These are phyloP conservation scores for Gossypium ekmanianum DNA, from an alignment of 345 rosid genomes.

Conservation along the genomic window DNA sequence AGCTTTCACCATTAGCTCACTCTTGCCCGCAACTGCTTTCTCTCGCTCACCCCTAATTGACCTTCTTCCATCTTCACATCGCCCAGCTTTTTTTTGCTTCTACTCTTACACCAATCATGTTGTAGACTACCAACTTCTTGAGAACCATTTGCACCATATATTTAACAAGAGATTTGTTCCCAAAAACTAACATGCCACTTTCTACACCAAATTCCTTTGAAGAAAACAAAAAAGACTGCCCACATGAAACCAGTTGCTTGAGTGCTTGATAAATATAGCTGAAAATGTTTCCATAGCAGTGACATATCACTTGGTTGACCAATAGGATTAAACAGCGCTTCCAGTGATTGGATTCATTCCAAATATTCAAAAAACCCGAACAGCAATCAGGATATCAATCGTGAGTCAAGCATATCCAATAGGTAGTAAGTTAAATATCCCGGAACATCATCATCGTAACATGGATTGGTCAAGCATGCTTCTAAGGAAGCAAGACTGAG, in stretches of 20 bases:
- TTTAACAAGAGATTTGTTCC: no score
- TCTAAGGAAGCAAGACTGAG: slow-evolving; percentile 3
- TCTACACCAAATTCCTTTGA: background rate
- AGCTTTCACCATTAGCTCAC: no score
- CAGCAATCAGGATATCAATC: background rate
- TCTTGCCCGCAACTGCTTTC: no score
- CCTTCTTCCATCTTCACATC: no score
- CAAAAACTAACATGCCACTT: background rate
- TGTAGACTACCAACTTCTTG: background rate
- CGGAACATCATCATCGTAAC: no score
- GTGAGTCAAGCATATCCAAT: background rate
- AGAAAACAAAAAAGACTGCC: background rate
- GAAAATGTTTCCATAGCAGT: background rate
- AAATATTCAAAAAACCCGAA: background rate
- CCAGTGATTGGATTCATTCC: background rate
- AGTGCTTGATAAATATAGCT: background rate
- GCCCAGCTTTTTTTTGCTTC: background rate
- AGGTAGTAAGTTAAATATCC: background rate
- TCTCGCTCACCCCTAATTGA: no score
- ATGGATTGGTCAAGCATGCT: background rate
- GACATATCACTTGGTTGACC: background rate
- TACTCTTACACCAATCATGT: background rate
- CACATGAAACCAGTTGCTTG: background rate
- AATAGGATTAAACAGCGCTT: background rate
- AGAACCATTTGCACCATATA: background rate